Base-by-base conservation (phyloP, 345 rosid genomes). In the Passiflora organensis region DNA sequence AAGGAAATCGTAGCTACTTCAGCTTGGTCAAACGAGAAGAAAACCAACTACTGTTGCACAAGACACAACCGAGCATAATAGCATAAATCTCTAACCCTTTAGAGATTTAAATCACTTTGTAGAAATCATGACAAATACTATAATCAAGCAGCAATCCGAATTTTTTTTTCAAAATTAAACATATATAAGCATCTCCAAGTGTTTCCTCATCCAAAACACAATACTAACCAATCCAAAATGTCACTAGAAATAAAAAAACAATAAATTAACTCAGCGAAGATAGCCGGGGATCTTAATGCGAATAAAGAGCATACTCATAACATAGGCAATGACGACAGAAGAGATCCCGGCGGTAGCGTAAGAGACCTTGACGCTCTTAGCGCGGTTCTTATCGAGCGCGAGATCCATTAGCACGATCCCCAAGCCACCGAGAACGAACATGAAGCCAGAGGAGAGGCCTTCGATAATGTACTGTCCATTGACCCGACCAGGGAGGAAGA, bases 281-380 rank as follows among this genome's bases (percentile, higher is more conserved):
- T 91, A 91, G 55, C 76, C 98, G 17, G 98, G 98, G 80, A 91
- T 91, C 80, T 91, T 91, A 62, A 88, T 91, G 44, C 98, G 96
- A 67, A 91, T 82, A 56, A 91, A 91, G 53, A 91, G 96, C 88
- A 83, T 91, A 68, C 84, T 82, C 96, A 86, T 91, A 11, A 86
- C 80, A 77, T 91, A 86, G 49, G 89, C 86, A 18, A 86, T 61
- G 36, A 82, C 76, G 20, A 91, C 45, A 5, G 94, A 88, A 0
- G 88, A 64, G 59, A 88, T 63, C 25, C 98, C 96, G 5, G 94
- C 93, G 0, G 88, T 47, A 13, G 96, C 95, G 39, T 82, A 88
- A 1, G 96, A 88, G 16, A 75, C 63, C 80, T 86, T 91, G 2
- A 91, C 84, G 62, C 78, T 78, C 74, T 75, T 86, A 17, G 91